Base-by-base conservation (phyloP, 2,329 filamentous ascomycete species). In the Didymella lethalis region DNA sequence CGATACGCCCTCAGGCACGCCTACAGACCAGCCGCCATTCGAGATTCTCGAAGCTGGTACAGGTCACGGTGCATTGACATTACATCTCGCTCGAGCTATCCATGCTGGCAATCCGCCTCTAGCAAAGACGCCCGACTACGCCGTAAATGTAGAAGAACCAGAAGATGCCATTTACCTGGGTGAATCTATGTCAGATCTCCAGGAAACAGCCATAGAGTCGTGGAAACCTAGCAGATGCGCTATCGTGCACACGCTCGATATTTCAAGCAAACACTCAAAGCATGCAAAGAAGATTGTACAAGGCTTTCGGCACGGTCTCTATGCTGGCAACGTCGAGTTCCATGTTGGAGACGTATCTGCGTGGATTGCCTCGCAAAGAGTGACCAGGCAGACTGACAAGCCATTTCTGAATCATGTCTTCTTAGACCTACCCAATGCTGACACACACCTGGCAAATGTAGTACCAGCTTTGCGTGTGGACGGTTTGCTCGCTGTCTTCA, bases 11-110 rank as follows among this genome's bases (percentile, higher is more conserved):
- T 78, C 29, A 64, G 69, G 36, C 70, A 78, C 77, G 6, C 74
- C 78, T 34, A 60, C 20, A 55, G 56, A 54, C 38, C 61, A 49
- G 75, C 80, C 69, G 8, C 85, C 83, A 0, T 75, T 93, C 12
- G 90, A 94, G 71, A 90, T 95, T 44, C 87, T 95, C 51, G 92
- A 95, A 77, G 91, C 91, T 46, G 91, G 92, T 16, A 95, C 91
- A 3, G 92, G 91, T n/a, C 90, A 93, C 81, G 92, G 91, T 57
- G 88, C 89, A 32, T 77, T 95, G 57, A 94, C 91, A 0, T 77
- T 95, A 4, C 86, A 93, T 70, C 82, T 95, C 23, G 88, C 90
- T 29, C 85, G 90, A 51, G 90, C 90, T 2, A 86, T 95, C 45
- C 89, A 93, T 71, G 90, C 86, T 44, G 89, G 87, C 18, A 93